Percentiles rank a stretch among this genome's conserved stretches.
Evolutionary conservation across 2,329 filamentous ascomycete species (phyloP).

Genomic region (Drechslera avenae): DNA sequence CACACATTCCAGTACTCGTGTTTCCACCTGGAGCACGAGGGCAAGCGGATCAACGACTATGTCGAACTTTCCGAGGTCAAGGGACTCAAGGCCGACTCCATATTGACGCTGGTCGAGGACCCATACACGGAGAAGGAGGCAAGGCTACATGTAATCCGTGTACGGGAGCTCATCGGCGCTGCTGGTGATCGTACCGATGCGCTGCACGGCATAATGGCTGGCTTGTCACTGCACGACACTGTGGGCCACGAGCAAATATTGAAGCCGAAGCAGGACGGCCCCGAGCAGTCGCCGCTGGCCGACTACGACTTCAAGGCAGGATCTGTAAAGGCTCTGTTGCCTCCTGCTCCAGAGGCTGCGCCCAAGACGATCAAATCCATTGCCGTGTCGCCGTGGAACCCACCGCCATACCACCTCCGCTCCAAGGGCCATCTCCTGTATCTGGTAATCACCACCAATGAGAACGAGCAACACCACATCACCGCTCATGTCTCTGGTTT

Average conservation of each 20-base stretch:
- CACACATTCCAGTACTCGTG: constrained; percentile 96
- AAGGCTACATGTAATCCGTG: constrained; percentile 87
- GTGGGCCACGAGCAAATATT: constrained; percentile 58
- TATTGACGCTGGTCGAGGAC: constrained; percentile 84
- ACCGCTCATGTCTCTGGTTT: constrained; percentile 94
- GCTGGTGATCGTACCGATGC: constrained; percentile 86
- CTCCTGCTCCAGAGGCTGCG: constrained; percentile 65
- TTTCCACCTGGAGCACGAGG: constrained; percentile 94
- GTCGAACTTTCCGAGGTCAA: constrained; percentile 88
- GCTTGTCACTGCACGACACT: constrained; percentile 83
- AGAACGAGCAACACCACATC: constrained; percentile 93
- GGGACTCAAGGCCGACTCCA: constrained; percentile 75
- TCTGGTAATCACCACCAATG: constrained; percentile 84
- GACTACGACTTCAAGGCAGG: constrained; percentile 80
- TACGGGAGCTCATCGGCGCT: constrained; percentile 91
- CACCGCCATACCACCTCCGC: constrained; percentile 86
- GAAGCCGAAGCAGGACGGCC: constrained; percentile 37
- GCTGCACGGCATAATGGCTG: constrained; percentile 83
- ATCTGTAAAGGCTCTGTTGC: constrained; percentile 72
- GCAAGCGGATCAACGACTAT: constrained; percentile 92
- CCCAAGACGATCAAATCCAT: constrained; percentile 93
- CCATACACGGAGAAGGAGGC: constrained; percentile 99
- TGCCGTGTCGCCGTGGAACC: constrained; percentile 92
- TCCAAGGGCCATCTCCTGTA: constrained; percentile 94
- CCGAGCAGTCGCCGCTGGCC: constrained; percentile 53